Conservation (phyloP, 805 yeast genomes). For the Hanseniaspora occidentalis region DNA sequence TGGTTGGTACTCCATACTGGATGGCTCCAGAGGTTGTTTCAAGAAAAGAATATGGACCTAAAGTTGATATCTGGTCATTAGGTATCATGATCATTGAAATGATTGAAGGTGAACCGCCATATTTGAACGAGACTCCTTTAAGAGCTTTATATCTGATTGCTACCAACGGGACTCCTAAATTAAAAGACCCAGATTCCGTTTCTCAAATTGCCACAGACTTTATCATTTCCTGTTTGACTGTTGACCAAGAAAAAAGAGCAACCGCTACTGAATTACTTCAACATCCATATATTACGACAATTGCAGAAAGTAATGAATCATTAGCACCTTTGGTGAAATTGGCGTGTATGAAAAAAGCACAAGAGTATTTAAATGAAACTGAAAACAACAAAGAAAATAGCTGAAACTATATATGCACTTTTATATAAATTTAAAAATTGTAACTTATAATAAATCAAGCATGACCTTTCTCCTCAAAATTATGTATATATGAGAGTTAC, state of each 20-base stretch:
- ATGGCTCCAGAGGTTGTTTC: conserved; percentile 99
- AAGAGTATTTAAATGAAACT: conserved; percentile 26
- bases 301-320: conserved; percentile 45
- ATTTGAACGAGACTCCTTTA: conserved; percentile 88
- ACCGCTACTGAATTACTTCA: conserved; percentile 60
- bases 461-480: no score
- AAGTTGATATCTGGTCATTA: conserved; percentile 94
- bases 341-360: conserved; percentile 55
- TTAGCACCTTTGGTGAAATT: conserved; percentile 65
- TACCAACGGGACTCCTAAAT: conserved; percentile 89
- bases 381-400: no score
- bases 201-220: conserved; percentile 56
- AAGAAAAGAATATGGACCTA: conserved; percentile 89
- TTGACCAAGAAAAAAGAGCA: conserved; percentile 70
- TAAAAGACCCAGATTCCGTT: conserved; percentile 77
- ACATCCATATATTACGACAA: conserved; percentile 48
- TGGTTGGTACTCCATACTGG: conserved; percentile 99
- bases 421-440: no score
- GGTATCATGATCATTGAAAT: conserved; percentile 98
- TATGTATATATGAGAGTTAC: no score
- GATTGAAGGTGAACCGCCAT: conserved; percentile 99
- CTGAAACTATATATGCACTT: no score
- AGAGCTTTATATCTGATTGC: conserved; percentile 90
- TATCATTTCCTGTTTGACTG: conserved; percentile 67
- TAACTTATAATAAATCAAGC: no score